phyloP scores from a whole-genome alignment of 2,329 filamentous ascomycete species.

The Intubia oerlemansii region DNA sequence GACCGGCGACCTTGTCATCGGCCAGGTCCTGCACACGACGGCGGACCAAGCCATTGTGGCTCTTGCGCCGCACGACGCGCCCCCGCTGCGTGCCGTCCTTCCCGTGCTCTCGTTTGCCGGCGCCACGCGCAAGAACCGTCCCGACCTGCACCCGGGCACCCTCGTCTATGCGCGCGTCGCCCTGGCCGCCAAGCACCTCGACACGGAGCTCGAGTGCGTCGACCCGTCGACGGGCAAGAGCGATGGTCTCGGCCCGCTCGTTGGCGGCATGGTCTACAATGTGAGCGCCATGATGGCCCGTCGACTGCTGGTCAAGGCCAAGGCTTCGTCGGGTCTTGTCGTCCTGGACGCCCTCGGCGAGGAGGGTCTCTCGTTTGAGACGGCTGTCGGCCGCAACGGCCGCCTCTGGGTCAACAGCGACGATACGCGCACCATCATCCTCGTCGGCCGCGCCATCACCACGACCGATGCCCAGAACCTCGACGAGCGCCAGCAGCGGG shows the following conservation, averaged over 20 bases:
- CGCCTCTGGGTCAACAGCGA: slow-evolving; percentile 80
- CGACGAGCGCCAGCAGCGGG: slow-evolving; percentile 45
- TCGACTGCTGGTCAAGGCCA: slow-evolving; percentile 38
- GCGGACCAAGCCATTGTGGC: slow-evolving; percentile 62
- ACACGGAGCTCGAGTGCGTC: slow-evolving; percentile 79
- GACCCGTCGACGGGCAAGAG: slow-evolving; percentile 69
- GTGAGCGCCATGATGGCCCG: slow-evolving; percentile 68
- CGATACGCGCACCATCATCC: slow-evolving; percentile 39
- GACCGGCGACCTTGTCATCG: slow-evolving; percentile 72
- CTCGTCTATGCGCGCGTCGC: slow-evolving; percentile 77
- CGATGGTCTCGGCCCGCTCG: slow-evolving; percentile 68
- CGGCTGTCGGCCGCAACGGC: slow-evolving; percentile 82
- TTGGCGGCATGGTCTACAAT: slow-evolving; percentile 64
- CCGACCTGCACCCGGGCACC: slow-evolving; percentile 50
- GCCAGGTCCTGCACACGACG: slow-evolving; percentile 56
- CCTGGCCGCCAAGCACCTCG: slow-evolving; percentile 60
- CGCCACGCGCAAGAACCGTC: slow-evolving; percentile 79
- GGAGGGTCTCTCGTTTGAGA: slow-evolving; percentile 71
- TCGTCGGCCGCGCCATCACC: slow-evolving; percentile 57
- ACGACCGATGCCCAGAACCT: slow-evolving; percentile 53
- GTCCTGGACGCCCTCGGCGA: slow-evolving; percentile 60
- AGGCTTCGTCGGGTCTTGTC: slow-evolving; percentile 41
- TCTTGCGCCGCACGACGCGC: slow-evolving; percentile 41
- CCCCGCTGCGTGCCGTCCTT: slow-evolving; percentile 36
- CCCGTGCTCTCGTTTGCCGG: slow-evolving; percentile 84